Conservation (phyloP, 768 basidiomycete species). For the Amanita pallidorosea region DNA sequence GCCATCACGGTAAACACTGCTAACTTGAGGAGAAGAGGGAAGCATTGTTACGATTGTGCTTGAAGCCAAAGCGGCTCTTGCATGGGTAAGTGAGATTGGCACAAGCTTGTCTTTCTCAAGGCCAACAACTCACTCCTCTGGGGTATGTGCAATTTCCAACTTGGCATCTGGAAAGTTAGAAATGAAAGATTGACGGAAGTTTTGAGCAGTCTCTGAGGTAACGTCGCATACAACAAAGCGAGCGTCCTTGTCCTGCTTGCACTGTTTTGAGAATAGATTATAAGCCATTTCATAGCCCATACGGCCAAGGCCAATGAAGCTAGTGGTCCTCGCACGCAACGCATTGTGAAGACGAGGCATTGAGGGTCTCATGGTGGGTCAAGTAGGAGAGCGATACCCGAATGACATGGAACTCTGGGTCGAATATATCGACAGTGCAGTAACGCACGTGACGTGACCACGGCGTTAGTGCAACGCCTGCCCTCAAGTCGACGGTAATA, state of each 20-base stretch:
- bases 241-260: slow-evolving; percentile 37
- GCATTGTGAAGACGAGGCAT: slow-evolving; percentile 27
- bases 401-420: too few relatives aligned
- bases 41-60: slow-evolving; percentile 80
- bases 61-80: slow-evolving; percentile 54
- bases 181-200: slow-evolving; percentile 47
- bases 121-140: slow-evolving; percentile 53
- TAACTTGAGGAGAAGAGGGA: slow-evolving; percentile 84
- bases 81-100: neutral
- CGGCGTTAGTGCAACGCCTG: slow-evolving; percentile 15
- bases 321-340: slow-evolving; percentile 40
- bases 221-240: slow-evolving; percentile 77
- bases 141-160: slow-evolving; percentile 48
- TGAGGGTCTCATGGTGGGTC: slow-evolving; percentile 39
- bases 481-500: slow-evolving; percentile 33
- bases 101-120: neutral
- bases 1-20: slow-evolving; percentile 60
- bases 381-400: neutral
- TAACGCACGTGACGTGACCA: too few relatives aligned
- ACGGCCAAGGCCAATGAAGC: slow-evolving; percentile 79
- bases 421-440: too few relatives aligned
- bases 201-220: slow-evolving; percentile 40
- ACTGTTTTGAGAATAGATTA: slow-evolving; percentile 73
- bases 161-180: slow-evolving; percentile 47
- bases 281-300: slow-evolving; percentile 85